phyloP scores from a whole-genome alignment of 441 rosid species.

The Erysimum cheiri region DNA sequence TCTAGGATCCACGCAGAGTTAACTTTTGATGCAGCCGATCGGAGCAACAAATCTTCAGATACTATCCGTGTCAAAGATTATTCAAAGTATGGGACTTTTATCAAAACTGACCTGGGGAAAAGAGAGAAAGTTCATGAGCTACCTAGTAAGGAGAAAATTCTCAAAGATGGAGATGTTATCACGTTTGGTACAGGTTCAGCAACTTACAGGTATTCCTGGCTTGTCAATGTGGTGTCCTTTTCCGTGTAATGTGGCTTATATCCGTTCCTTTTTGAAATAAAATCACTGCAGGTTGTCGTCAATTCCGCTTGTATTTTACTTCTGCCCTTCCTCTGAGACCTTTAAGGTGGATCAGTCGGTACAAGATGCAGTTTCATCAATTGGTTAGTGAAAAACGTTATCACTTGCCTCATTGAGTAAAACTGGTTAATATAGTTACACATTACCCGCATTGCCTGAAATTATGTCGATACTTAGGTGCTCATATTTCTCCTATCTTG shows the following conservation, averaged over 20 bases:
- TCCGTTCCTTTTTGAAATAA: not conserved
- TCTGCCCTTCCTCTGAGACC: constrained; percentile 52
- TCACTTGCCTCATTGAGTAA: not conserved
- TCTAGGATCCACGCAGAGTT: constrained; percentile 89
- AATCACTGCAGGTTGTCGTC: constrained; percentile 66
- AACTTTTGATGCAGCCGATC: constrained; percentile 56
- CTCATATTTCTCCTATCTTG: constrained; percentile 50
- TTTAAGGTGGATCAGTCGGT: constrained; percentile 48
- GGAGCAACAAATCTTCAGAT: constrained; percentile 40
- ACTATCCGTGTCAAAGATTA: constrained; percentile 68
- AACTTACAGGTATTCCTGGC: constrained; percentile 62
- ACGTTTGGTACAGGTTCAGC: constrained; percentile 90
- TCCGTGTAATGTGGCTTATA: constrained; percentile 5
- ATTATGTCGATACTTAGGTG: constrained; percentile 54
- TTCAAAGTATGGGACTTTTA: constrained; percentile 89
- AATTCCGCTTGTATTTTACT: constrained; percentile 61
- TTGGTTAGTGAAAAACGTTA: constrained; percentile 65
- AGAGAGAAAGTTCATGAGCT: constrained; percentile 71
- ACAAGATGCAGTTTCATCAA: constrained; percentile 63
- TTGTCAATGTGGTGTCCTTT: not conserved
- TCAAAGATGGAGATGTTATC: constrained; percentile 75
- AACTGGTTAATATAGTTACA: constrained; percentile 13
- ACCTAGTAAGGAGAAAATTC: constrained; percentile 60
- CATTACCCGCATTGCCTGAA: constrained; percentile 18
- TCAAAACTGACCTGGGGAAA: constrained; percentile 52